Base-by-base conservation (phyloP, 2,329 filamentous ascomycete genomes). In the Arthrobotrys pseudoclavata region DNA sequence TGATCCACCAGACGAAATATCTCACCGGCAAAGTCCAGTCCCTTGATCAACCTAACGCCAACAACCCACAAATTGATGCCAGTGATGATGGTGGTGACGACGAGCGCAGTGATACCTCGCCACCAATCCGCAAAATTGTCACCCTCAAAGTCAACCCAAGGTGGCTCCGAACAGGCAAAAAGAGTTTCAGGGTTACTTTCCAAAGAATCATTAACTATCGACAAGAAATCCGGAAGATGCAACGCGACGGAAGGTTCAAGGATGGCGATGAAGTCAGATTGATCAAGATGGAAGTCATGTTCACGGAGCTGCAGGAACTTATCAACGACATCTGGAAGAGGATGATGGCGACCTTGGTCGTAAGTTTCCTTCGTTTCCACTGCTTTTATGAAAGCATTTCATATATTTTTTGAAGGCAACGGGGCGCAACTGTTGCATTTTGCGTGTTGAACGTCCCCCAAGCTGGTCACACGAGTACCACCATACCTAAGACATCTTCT, bases 351-450 rank as follows among this genome's bases (percentile, higher is more conserved):
- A 2, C 12, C 1, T 31, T 76, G 24, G 40, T 20, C 1, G 71
- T 76, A 63, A 45, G 71, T 66, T 24, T n/a, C n/a, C 34, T 37
- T 24, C n/a, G 31, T 4, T 15, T 37, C 12, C 22, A 22, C 7
- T 45, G 15, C 4, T 13, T 42, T 31, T n/a, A 42, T 9, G n/a
- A 42, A 42, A 42, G 4, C 15, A 18, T 18, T 20, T 12, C 37
- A n/a, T 26, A 40, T 61, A 31, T 53, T 34, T 34, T 34, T 4
- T n/a, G n/a, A n/a, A n/a, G 7, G 31, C 6, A 9, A 5, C 3
- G 12, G 7, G 31, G 31, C 7, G 31, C 4, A 34, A 34, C 4
- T 76, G 72, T 76, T 76, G 72, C 29, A 76, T 76, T 76, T 76
- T 76, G 29, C 13, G 66, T 48, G 66, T 66, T 70, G 72, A 67